These are phyloP conservation scores for Asclepias syriaca DNA, from an alignment of 257 asterid genomes.

Conservation along the genomic window DNA sequence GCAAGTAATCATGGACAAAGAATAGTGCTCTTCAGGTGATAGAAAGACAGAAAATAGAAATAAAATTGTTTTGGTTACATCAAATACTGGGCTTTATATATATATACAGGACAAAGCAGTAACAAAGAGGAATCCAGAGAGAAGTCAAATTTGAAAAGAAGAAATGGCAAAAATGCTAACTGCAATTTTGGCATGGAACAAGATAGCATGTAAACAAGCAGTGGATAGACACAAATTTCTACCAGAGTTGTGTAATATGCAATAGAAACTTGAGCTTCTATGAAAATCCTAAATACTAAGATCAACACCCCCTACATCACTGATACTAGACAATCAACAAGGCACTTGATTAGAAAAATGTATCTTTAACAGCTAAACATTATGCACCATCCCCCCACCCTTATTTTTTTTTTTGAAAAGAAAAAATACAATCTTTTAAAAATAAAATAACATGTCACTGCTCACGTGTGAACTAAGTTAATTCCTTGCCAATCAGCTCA, in stretches of 20 bases:
- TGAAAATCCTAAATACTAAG: not conserved
- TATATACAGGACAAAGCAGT: not conserved
- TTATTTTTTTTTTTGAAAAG: too few species aligned
- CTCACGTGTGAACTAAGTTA: too few species aligned
- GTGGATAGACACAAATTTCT: not conserved
- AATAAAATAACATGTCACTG: too few species aligned
- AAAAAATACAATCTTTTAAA: too few species aligned
- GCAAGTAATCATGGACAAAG: not conserved
- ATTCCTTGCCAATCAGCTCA: too few species aligned
- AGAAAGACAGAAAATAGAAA: not conserved
- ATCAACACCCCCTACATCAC: too few species aligned
- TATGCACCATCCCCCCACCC: too few species aligned
- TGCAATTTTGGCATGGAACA: not conserved
- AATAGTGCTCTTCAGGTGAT: not conserved
- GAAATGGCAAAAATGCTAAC: not conserved
- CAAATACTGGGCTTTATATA: not conserved
- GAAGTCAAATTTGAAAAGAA: not conserved
- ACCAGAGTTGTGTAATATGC: not conserved
- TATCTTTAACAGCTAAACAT: too few species aligned
- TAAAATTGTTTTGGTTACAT: not conserved
- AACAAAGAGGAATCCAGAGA: not conserved
- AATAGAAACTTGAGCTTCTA: not conserved
- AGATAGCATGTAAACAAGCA: not conserved
- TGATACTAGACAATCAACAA: too few species aligned
- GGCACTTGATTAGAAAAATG: too few species aligned